Evolutionary conservation across 176 grass and related monocot genomes (phyloP).

Genomic region (Zoysia japonica): DNA sequence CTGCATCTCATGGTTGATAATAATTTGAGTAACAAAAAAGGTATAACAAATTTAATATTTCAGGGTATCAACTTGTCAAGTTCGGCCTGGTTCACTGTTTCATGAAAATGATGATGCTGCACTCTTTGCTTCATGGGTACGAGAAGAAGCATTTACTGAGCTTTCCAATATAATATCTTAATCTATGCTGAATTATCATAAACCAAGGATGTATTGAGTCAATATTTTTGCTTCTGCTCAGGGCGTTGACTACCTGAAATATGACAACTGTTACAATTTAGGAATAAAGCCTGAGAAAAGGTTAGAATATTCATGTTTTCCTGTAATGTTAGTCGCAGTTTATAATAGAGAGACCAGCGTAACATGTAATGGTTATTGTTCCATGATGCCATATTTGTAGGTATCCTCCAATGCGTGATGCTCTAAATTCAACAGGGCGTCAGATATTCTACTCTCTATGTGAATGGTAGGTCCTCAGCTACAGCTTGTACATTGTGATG

Average conservation of each 20-base stretch:
- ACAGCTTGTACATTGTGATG: neutral
- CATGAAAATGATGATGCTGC: slow-evolving; percentile 81
- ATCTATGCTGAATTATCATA: slow-evolving; percentile 11
- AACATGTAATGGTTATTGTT: slow-evolving; percentile 15
- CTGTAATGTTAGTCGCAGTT: neutral
- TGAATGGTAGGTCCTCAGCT: slow-evolving; percentile 66
- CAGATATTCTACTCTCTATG: slow-evolving; percentile 91
- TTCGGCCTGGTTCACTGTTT: slow-evolving; percentile 83
- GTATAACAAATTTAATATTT: slow-evolving; percentile 45
- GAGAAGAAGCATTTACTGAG: slow-evolving; percentile 24
- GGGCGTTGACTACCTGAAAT: slow-evolving; percentile 92
- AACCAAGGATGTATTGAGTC: neutral
- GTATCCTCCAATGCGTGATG: slow-evolving; percentile 96
- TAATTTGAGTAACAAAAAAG: slow-evolving; percentile 9
- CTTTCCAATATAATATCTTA: slow-evolving; percentile 1
- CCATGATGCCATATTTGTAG: slow-evolving; percentile 43
- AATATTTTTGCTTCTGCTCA: slow-evolving; percentile 30
- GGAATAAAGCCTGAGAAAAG: slow-evolving; percentile 80
- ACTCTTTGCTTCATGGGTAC: slow-evolving; percentile 91
- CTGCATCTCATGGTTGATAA: neutral
- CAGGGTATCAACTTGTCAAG: slow-evolving; percentile 88
- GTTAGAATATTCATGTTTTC: slow-evolving; percentile 36
- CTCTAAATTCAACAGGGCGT: slow-evolving; percentile 83
- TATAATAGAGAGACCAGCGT: slow-evolving; percentile 1
- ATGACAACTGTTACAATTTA: slow-evolving; percentile 93